Percentiles rank a stretch among this genome's conserved stretches.
These are phyloP conservation scores for Protomyces arabidopsidicola DNA, from an alignment of 1,139 yeast genomes.

Conservation along the genomic window DNA sequence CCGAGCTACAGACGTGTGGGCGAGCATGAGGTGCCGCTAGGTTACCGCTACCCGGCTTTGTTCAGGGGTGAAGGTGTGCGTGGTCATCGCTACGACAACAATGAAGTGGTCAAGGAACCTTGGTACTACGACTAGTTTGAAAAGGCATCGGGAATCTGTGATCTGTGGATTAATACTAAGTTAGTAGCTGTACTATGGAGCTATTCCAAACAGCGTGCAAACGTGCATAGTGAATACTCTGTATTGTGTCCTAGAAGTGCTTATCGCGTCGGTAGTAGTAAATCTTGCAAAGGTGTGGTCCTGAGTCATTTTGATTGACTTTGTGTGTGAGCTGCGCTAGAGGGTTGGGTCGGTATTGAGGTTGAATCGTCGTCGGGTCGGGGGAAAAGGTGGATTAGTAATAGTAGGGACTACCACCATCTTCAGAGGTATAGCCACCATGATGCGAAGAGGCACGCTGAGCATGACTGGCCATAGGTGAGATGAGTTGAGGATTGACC, in stretches of 20 bases:
- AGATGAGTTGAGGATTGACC: constrained; percentile 17
- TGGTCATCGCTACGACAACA: constrained; percentile 63
- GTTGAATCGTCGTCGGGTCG: background rate
- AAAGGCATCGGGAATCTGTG: background rate
- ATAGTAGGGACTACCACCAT: background rate
- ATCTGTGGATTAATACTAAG: no score
- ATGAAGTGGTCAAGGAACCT: constrained; percentile 82
- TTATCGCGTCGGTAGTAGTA: no score
- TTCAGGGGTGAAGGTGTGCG: constrained; percentile 92
- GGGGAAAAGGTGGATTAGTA: background rate
- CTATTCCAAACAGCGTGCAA: no score
- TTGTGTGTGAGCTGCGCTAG: no score
- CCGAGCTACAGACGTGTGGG: constrained; percentile 52
- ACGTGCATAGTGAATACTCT: no score
- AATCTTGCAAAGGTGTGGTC: no score
- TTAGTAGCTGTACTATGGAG: no score
- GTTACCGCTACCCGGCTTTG: constrained; percentile 70
- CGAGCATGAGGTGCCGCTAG: constrained; percentile 56
- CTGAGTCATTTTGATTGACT: no score
- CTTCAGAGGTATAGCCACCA: background rate
- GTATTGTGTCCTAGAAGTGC: no score
- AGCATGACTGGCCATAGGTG: constrained; percentile 6
- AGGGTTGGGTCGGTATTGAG: background rate
- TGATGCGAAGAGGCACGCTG: background rate
- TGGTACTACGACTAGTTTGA: constrained; percentile 33